Conservation (phyloP, 1,284 basidiomycete species). For the Termitomyces sp. region DNA sequence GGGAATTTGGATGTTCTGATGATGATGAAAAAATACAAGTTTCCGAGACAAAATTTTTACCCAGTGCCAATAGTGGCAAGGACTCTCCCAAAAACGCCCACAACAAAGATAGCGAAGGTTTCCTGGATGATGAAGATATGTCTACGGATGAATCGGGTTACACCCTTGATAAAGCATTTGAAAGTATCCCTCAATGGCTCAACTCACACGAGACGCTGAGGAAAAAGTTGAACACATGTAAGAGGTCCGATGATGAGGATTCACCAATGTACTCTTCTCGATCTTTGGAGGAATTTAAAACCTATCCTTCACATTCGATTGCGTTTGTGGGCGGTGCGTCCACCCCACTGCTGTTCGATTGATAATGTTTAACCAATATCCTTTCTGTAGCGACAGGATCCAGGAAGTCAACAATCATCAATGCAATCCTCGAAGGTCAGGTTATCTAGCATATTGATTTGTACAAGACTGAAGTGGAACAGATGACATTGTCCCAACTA, state of each 20-base stretch:
- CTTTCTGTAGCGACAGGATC: not conserved
- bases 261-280: not conserved
- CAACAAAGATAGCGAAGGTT: not conserved
- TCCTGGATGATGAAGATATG: not conserved
- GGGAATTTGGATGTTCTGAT: too few species aligned
- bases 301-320: not conserved
- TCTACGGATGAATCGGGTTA: not conserved
- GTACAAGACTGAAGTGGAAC: not conserved
- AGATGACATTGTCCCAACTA: conserved; percentile 5
- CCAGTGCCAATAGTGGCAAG: too few species aligned
- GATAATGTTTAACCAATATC: not conserved
- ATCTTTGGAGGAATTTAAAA: not conserved
- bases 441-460: not conserved
- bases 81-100: not conserved
- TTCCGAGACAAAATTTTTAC: too few species aligned
- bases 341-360: not conserved
- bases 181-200: not conserved
- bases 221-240: not conserved
- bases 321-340: conserved; percentile 3
- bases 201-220: not conserved
- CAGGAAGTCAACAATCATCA: not conserved
- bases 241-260: not conserved
- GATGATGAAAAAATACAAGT: not conserved
- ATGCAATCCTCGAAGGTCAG: conserved; percentile 1
- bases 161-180: too few species aligned